These are phyloP conservation scores for Passiflora organensis DNA, from an alignment of 345 rosid species.

Conservation along the genomic window DNA sequence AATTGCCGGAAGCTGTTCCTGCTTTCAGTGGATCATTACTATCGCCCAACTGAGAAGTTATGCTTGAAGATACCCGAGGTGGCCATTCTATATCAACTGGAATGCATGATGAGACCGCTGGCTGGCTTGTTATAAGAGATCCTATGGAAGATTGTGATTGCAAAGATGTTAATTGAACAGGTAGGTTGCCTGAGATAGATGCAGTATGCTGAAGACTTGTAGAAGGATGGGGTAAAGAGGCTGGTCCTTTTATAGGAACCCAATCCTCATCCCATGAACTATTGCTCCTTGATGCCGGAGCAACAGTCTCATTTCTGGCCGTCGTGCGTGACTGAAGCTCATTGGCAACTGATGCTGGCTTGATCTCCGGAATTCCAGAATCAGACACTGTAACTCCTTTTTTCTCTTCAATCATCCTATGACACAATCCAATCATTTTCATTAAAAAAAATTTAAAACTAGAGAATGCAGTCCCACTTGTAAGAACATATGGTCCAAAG, in stretches of 20 bases:
- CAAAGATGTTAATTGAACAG: slow-evolving; percentile 32
- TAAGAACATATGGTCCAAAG: no score
- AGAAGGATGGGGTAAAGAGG: slow-evolving; percentile 22
- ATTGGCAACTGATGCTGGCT: slow-evolving; percentile 33
- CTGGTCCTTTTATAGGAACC: slow-evolving; percentile 50
- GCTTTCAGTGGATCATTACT: slow-evolving; percentile 35
- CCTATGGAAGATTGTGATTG: slow-evolving; percentile 38
- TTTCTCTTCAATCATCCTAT: slow-evolving; percentile 83
- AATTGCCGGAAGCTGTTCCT: slow-evolving; percentile 37
- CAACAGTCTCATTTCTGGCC: slow-evolving; percentile 41
- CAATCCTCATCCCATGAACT: slow-evolving; percentile 90
- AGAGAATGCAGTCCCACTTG: no score
- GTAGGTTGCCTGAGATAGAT: slow-evolving; percentile 24
- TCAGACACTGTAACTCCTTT: slow-evolving; percentile 68
- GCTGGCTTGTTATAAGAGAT: slow-evolving; percentile 41
- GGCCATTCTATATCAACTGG: slow-evolving; percentile 92
- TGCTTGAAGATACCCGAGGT: slow-evolving; percentile 48
- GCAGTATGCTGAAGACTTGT: slow-evolving; percentile 17
- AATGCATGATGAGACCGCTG: slow-evolving; percentile 50
- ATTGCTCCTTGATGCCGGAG: slow-evolving; percentile 43
- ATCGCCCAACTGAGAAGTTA: slow-evolving; percentile 25
- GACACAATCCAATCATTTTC: not conserved
- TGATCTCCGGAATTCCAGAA: slow-evolving; percentile 56
- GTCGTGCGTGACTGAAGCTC: slow-evolving; percentile 48
- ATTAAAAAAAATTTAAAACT: no score